phyloP scores from a whole-genome alignment of 805 yeast species.

The Helenozyma baotianmanensis region DNA sequence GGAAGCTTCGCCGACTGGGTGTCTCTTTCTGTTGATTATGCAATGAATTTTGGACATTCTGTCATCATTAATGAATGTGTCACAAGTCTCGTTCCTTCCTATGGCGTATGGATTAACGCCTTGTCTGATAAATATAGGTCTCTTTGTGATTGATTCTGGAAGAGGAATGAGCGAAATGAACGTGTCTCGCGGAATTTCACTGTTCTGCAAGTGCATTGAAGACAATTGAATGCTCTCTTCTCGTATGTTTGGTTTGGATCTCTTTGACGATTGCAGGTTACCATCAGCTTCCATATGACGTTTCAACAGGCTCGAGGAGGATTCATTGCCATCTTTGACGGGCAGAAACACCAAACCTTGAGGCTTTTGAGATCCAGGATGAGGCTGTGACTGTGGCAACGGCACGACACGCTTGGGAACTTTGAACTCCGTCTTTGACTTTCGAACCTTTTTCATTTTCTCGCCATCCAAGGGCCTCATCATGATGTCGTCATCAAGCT shows the following conservation, averaged over 20 bases:
- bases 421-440: slow-evolving; percentile 32
- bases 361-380: slow-evolving; percentile 1
- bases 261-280: background rate
- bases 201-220: no score
- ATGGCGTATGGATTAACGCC: slow-evolving; percentile 63
- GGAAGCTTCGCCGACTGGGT: slow-evolving; percentile 46
- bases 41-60: slow-evolving; percentile 86
- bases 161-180: slow-evolving; percentile 58
- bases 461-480: slow-evolving; percentile 35
- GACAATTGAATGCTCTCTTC: no score
- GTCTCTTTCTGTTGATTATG: slow-evolving; percentile 56
- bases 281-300: no score
- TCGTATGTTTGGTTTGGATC: slow-evolving; percentile 4
- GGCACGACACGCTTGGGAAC: slow-evolving; percentile 42
- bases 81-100: slow-evolving; percentile 67
- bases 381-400: slow-evolving; percentile 36
- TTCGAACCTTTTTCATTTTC: slow-evolving; percentile 16
- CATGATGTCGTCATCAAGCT: slow-evolving; percentile 41
- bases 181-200: slow-evolving; percentile 47
- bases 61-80: slow-evolving; percentile 61
- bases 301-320: background rate
- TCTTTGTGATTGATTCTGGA: slow-evolving; percentile 39
- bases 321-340: background rate
- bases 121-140: slow-evolving; percentile 57
- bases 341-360: background rate